Base-by-base conservation (phyloP, 768 basidiomycete species). In the Roridomyces roridus region DNA sequence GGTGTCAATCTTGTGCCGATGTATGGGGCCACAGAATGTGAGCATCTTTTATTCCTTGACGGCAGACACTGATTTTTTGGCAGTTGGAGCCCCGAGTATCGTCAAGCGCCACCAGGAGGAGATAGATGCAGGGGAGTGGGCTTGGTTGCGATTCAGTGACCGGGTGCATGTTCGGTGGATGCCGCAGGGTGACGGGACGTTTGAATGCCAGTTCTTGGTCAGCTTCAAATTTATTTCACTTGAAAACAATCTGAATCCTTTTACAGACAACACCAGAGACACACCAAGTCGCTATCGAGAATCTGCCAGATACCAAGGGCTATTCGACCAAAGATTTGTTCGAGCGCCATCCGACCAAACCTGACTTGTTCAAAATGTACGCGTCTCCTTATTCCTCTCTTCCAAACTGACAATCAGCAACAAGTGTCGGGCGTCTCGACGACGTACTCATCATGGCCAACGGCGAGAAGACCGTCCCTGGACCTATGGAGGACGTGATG, bases 141-240 rank as follows among this genome's bases (percentile, higher is more conserved):
- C 69, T 14, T 80, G 72, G 68, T 67, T 73, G 21, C 49, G 52
- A 24, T 60, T 71, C 44, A 58, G 51, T 12, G 67, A 71, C 5
- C 54, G 67, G 4, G 55, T 63, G 1, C 63, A 59, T 9, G 56
- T 74, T 12, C 51, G 71, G 15, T 78, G 79, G 78, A 63, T 67
- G 2, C 53, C 69, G 15, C 74, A 74, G 45, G 74, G 65, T 0
- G 73, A 78, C 24, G 74, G 68, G 14, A 70, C 70, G 2, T 77
- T 66, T 46, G 78, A 79, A 46, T 70, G 66, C 25, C 75, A 75
- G 31, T 65, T 74, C 14, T 49, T 77, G 63, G 78, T 79, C n/a
- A 42, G 46, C 46, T 25, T 52, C 14, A 31, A 7, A 6, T 31
- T 31, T n/a, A n/a, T n/a, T n/a, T n/a, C n/a, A n/a, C 39, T 10